Evolutionary conservation across 2,329 filamentous ascomycete species (phyloP).

Genomic region (Aspergillus sp.): DNA sequence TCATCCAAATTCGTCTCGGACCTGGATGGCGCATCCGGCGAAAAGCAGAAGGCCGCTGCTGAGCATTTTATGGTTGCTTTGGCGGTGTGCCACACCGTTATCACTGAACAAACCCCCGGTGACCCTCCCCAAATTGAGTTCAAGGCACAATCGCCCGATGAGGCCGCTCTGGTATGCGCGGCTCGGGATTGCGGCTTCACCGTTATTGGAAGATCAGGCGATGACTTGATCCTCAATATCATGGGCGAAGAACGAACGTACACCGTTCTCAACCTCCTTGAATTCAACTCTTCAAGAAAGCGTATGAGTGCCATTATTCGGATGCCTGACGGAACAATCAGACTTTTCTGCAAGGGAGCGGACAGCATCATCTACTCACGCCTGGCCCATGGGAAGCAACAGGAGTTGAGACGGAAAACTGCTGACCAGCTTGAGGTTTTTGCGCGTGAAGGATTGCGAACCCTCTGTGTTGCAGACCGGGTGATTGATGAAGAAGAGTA

Average conservation of each 20-base stretch:
- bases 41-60: constrained; percentile 73
- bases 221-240: constrained; percentile 82
- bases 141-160: constrained; percentile 96
- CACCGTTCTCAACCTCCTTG: constrained; percentile 86
- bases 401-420: constrained; percentile 76
- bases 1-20: constrained; percentile 87
- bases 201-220: constrained; percentile 74
- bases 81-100: constrained; percentile 94
- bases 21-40: constrained; percentile 72
- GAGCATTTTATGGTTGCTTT: constrained; percentile 92
- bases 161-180: constrained; percentile 92
- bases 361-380: constrained; percentile 97
- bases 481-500: constrained; percentile 82
- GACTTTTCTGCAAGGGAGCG: constrained; percentile 95
- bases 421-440: constrained; percentile 97
- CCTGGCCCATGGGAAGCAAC: constrained; percentile 79
- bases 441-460: constrained; percentile 89
- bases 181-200: constrained; percentile 95
- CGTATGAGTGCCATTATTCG: constrained; percentile 96
- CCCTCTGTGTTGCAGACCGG: constrained; percentile 86
- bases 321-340: constrained; percentile 87
- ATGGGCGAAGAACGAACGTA: constrained; percentile 84
- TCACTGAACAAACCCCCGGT: constrained; percentile 83
- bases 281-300: constrained; percentile 96
- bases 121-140: constrained; percentile 89